Conservation (phyloP, 2,329 filamentous ascomycete genomes). For the Dactylellina haptotyla region DNA sequence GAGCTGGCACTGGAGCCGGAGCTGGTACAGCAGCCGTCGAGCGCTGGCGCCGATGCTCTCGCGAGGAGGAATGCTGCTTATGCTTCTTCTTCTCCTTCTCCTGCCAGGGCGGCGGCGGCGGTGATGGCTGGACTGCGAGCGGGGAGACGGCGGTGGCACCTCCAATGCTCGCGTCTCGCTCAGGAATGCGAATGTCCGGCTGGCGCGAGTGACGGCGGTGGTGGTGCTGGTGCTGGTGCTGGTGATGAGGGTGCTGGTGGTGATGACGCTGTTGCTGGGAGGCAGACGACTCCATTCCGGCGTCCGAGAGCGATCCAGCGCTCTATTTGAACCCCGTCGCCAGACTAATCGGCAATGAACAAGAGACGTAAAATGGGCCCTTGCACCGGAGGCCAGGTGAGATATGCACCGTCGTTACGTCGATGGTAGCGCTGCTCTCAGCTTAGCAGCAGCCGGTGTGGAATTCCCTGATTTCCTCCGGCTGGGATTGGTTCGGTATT, state of each 20-base stretch:
- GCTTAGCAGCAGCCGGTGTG: background rate
- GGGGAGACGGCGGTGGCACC: background rate
- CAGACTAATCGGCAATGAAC: background rate
- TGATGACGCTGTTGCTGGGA: background rate
- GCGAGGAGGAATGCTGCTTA: background rate
- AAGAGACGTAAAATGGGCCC: conserved; percentile 12
- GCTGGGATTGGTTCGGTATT: conserved; percentile 51
- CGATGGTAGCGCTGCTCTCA: conserved; percentile 9
- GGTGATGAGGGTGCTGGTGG: background rate
- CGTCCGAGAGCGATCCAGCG: conserved; percentile 14
- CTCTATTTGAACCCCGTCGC: conserved; percentile 9
- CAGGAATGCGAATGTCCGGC: conserved; percentile 48
- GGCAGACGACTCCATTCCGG: conserved; percentile 17
- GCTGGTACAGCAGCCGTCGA: too few species aligned
- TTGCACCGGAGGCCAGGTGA: conserved; percentile 33
- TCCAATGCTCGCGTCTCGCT: conserved; percentile 51
- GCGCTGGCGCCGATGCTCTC: conserved; percentile 16
- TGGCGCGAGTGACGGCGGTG: conserved; percentile 23
- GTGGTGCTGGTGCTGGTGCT: conserved; percentile 7
- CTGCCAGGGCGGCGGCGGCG: too few species aligned
- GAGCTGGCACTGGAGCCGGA: too few species aligned
- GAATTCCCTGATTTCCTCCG: conserved; percentile 35
- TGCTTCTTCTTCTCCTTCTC: too few species aligned
- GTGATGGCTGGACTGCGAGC: conserved; percentile 1
- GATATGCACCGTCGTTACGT: conserved; percentile 42